Evolutionary conservation across 805 yeast genomes (phyloP), one percentile per base, ranked within the genome.

Genomic region (Candida awuae): DNA sequence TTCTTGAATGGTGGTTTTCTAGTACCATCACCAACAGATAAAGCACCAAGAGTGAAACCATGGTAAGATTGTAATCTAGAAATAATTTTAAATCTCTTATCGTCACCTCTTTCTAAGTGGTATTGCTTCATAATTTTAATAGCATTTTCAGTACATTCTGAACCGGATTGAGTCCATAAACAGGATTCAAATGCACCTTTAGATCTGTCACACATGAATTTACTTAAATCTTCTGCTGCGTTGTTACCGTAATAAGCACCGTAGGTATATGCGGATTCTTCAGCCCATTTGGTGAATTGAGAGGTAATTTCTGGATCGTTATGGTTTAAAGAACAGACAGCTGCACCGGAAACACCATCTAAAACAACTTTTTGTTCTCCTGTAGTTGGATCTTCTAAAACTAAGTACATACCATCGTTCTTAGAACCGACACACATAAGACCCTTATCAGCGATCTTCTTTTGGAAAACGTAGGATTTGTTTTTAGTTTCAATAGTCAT

Each of bases 121-220:
- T 69, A 68, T 54, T 69, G 74, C 46, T 63, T 56, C 28, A 83
- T 81, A 51, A 82, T 77, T 54, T 82, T 81, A 48, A 81, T 55
- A 2, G 87, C 87, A 25, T 85, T 85, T 56, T 81, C 90, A 51
- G 80, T 82, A 30, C 88, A 84, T 58, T 81, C 90, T 16, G 87
- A 70, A 40, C 94, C 94, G 2, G 84, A 73, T 52, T 77, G 77
- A 43, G 76, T 70, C 42, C 83, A 60, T 32, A 65, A 41, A 13
- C 66, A 69, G 22, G 67, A 58, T 8, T 54, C 53, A 44, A 66
- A 66, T 2, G 59, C 65, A 33, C 61, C 64, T 15, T 56, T 45
- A 21, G 70, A 65, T 22, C 58, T 50, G 1, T 58, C 62, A 43
- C 65, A 54, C 44, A 53, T 77, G 72, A 63, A 65, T 38, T 65